These are phyloP conservation scores for Trypanosoma theileri DNA, from an alignment of 208 protist genomes.

Conservation along the genomic window DNA sequence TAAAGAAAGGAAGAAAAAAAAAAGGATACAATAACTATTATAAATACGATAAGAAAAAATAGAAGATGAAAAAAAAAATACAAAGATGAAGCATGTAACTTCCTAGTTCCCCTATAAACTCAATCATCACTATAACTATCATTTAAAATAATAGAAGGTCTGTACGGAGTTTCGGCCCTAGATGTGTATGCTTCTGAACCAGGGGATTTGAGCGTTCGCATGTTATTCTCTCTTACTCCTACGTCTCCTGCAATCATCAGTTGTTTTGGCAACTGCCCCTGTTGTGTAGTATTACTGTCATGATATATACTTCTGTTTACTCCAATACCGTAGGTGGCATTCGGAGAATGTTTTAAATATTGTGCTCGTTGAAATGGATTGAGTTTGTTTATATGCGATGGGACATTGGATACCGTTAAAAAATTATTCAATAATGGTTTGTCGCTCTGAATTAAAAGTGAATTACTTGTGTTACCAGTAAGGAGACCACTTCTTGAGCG, in stretches of 20 bases:
- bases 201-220: not conserved
- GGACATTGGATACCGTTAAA: not conserved
- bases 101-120: not conserved
- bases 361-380: constrained; percentile 21
- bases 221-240: not conserved
- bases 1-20: not conserved
- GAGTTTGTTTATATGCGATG: not conserved
- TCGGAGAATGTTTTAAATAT: constrained; percentile 12
- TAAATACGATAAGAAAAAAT: too few relatives aligned
- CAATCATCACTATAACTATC: not conserved
- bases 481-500: not conserved
- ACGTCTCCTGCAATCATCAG: too few relatives aligned
- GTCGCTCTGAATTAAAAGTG: not conserved
- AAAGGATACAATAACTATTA: not conserved
- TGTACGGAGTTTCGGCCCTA: not conserved
- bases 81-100: not conserved
- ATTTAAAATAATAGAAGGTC: constrained; percentile 3
- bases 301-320: not conserved
- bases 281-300: not conserved
- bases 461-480: not conserved
- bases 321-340: constrained; percentile 15
- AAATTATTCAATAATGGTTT: not conserved
- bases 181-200: too few relatives aligned
- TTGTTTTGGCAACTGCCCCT: too few relatives aligned
- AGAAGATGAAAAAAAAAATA: not conserved